A percentile compares a stretch with the other conserved stretches of the same genome.
Conservation (phyloP, 495 filamentous ascomycete genomes). For the Penicillium odoratum region DNA sequence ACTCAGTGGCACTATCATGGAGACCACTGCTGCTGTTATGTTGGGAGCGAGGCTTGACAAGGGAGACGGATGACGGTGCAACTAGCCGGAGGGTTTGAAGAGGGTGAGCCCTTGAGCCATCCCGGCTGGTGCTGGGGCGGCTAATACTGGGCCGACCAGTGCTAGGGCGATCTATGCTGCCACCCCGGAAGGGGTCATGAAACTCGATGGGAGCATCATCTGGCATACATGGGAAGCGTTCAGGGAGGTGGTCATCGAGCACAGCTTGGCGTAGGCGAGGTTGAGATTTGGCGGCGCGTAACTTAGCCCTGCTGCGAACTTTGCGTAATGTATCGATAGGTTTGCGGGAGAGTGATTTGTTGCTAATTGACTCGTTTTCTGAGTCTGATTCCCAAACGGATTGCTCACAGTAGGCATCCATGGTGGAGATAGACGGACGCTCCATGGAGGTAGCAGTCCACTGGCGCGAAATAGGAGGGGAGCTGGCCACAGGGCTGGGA, state of each 20-base stretch:
- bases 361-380: constrained; percentile 39
- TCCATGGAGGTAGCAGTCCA: constrained; percentile 42
- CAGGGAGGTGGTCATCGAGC: constrained; percentile 23
- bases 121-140: constrained; percentile 29
- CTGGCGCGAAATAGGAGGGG: constrained; percentile 38
- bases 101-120: constrained; percentile 27
- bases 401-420: constrained; percentile 42
- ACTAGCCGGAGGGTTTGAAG: constrained; percentile 42
- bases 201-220: constrained; percentile 22
- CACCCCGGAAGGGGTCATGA: constrained; percentile 14
- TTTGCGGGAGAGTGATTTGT: constrained; percentile 40
- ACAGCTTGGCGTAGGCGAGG: constrained; percentile 35
- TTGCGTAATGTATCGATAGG: constrained; percentile 49
- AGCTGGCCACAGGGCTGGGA: constrained; percentile 38
- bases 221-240: constrained; percentile 38
- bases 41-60: constrained; percentile 31
- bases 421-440: constrained; percentile 44
- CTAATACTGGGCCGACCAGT: constrained; percentile 17
- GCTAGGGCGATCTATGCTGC: constrained; percentile 25
- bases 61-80: constrained; percentile 41
- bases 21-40: constrained; percentile 32
- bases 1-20: constrained; percentile 18
- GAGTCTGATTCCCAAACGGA: constrained; percentile 52
- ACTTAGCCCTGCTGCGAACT: constrained; percentile 48
- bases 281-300: constrained; percentile 46